Conservation (phyloP, 2,329 filamentous ascomycete genomes). For the Ascomycota sp. region DNA sequence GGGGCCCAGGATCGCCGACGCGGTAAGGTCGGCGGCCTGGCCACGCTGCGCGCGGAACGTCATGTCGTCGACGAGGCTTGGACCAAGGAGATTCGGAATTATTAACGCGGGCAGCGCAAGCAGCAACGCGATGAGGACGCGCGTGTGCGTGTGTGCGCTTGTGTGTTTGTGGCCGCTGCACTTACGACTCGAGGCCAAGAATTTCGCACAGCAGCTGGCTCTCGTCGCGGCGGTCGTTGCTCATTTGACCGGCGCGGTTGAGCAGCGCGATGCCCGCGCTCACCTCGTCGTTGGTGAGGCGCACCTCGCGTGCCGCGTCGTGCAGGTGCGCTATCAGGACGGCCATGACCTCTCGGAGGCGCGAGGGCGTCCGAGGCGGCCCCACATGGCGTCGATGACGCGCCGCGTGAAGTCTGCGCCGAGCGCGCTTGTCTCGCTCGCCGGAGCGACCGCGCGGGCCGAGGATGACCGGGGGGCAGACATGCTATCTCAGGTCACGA, state of each 20-base stretch:
- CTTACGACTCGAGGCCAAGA: slow-evolving; percentile 48
- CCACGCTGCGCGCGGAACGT: slow-evolving; percentile 38
- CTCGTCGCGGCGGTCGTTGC: slow-evolving; percentile 49
- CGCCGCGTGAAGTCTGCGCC: slow-evolving; percentile 43
- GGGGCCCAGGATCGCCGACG: slow-evolving; percentile 64
- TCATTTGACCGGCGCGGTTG: slow-evolving; percentile 46
- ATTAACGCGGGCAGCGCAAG: too few relatives aligned
- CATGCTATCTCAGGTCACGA: too few relatives aligned
- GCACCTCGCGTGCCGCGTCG: slow-evolving; percentile 61
- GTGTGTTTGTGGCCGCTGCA: neutral
- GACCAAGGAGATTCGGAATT: neutral
- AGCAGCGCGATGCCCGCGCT: slow-evolving; percentile 41
- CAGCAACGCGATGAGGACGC: too few relatives aligned
- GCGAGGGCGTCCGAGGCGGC: slow-evolving; percentile 47
- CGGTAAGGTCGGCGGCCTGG: slow-evolving; percentile 31
- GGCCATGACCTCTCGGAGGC: slow-evolving; percentile 46
- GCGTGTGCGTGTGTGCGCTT: too few relatives aligned
- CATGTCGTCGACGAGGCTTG: slow-evolving; percentile 56
- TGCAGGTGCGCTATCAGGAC: slow-evolving; percentile 56
- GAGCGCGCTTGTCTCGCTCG: slow-evolving; percentile 3
- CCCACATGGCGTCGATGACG: slow-evolving; percentile 56
- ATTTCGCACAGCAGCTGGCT: slow-evolving; percentile 53
- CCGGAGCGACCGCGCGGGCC: too few relatives aligned
- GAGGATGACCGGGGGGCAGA: too few relatives aligned
- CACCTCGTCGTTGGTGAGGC: slow-evolving; percentile 68